Conservation (phyloP, 1,284 basidiomycete genomes). For the Microbotryomycetes sp. region DNA sequence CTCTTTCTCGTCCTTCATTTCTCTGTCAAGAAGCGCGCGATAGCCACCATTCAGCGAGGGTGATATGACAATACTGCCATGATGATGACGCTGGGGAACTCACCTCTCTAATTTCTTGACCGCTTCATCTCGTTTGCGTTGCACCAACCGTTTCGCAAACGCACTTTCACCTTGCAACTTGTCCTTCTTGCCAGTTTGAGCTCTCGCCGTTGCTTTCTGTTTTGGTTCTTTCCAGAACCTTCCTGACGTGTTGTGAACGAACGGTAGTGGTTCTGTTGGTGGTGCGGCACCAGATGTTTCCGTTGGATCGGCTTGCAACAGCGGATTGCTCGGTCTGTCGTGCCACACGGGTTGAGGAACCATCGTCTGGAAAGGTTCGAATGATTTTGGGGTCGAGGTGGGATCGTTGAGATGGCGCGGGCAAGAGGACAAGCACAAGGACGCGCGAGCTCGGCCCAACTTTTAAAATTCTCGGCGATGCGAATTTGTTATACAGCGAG, state of each 20-base stretch:
- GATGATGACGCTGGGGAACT: background rate
- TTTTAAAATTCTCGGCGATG: background rate
- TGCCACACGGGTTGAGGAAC: conserved; percentile 25
- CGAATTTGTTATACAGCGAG: no score
- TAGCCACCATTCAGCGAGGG: no score
- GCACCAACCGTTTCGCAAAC: conserved; percentile 27
- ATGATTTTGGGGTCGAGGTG: background rate
- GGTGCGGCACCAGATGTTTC: background rate
- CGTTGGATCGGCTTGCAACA: conserved; percentile 8
- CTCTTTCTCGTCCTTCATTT: conserved; percentile 35
- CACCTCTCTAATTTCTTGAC: conserved; percentile 35
- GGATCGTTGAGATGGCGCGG: background rate
- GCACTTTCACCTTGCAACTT: conserved; percentile 15
- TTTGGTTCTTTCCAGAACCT: conserved; percentile 26
- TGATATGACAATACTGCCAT: no score
- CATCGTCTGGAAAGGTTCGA: conserved; percentile 13
- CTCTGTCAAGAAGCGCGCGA: conserved; percentile 10
- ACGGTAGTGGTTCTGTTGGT: conserved; percentile 13
- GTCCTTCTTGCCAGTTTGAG: conserved; percentile 21
- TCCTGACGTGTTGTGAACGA: conserved; percentile 16
- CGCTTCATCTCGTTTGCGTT: conserved; percentile 27
- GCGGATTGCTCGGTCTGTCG: conserved; percentile 8
- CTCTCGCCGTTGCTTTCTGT: conserved; percentile 16
- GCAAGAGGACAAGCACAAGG: background rate
- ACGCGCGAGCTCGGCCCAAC: background rate